Evolutionary conservation across 495 filamentous ascomycete species (phyloP).

Genomic region (Glarea lozoyensis): DNA sequence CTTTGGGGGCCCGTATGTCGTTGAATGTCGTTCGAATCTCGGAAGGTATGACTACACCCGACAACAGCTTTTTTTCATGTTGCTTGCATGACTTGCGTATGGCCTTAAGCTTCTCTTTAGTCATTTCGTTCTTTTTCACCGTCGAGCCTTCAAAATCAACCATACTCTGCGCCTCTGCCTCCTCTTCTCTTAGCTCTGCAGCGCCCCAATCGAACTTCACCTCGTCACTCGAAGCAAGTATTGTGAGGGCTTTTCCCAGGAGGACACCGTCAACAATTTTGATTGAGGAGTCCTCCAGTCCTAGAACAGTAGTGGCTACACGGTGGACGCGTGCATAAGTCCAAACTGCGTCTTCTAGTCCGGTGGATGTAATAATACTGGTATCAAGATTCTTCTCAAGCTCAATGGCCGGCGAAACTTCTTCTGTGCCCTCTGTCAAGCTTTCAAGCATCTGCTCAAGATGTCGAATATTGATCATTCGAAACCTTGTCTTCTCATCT

Average conservation of each 20-base stretch:
- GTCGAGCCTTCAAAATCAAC: slow-evolving; percentile 1
- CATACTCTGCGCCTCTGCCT: slow-evolving; percentile 9
- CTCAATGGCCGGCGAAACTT: slow-evolving; percentile 8
- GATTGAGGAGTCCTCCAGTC: slow-evolving; percentile 17
- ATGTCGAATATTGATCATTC: slow-evolving; percentile 61
- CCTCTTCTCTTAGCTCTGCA: slow-evolving; percentile 26
- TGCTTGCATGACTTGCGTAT: slow-evolving; percentile 41
- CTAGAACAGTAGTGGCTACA: slow-evolving; percentile 51
- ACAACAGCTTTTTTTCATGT: slow-evolving; percentile 76
- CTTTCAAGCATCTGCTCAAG: slow-evolving; percentile 48
- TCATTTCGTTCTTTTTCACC: slow-evolving; percentile 4
- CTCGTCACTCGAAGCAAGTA: slow-evolving; percentile 36
- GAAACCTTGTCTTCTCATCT: slow-evolving; percentile 38
- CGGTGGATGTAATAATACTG: slow-evolving; percentile 18
- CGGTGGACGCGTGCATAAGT: slow-evolving; percentile 52
- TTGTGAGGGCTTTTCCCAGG: slow-evolving; percentile 25
- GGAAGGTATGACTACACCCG: slow-evolving; percentile 70
- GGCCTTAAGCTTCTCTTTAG: slow-evolving; percentile 14
- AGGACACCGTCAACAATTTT: slow-evolving; percentile 12
- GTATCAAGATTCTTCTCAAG: slow-evolving; percentile 22
- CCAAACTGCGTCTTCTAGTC: slow-evolving; percentile 46
- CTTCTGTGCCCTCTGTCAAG: slow-evolving; percentile 9
- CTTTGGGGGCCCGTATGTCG: slow-evolving; percentile 70
- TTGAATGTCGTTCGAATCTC: slow-evolving; percentile 79
- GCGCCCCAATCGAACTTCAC: slow-evolving; percentile 33